phyloP scores from a whole-genome alignment of 495 filamentous ascomycete species.

The Xeromyces bisporus region DNA sequence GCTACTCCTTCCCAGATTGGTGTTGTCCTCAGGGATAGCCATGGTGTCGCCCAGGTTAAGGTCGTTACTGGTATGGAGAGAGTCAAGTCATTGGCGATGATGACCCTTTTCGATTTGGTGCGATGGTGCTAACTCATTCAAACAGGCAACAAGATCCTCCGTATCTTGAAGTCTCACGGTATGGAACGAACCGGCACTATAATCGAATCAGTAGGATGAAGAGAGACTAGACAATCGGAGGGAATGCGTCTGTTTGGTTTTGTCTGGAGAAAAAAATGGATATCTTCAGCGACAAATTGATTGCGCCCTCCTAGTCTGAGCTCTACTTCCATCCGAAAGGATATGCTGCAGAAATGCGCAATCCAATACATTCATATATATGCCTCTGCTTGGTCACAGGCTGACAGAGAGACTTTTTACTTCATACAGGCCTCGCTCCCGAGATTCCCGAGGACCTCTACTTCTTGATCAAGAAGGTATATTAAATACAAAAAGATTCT shows the following conservation, averaged over 20 bases:
- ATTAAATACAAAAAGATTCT: background rate
- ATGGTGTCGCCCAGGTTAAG: slow-evolving; percentile 94
- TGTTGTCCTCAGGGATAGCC: slow-evolving; percentile 91
- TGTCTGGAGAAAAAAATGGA: slow-evolving; percentile 1
- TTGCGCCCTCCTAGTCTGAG: slow-evolving; percentile 1
- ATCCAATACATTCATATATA: slow-evolving; percentile 13
- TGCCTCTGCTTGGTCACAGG: slow-evolving; percentile 92
- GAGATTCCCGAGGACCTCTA: slow-evolving; percentile 95
- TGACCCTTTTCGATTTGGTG: slow-evolving; percentile 1
- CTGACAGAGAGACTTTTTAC: slow-evolving; percentile 80
- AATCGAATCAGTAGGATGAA: slow-evolving; percentile 14
- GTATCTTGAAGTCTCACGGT: slow-evolving; percentile 92
- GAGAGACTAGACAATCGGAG: background rate
- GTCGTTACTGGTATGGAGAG: slow-evolving; percentile 73
- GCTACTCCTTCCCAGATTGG: slow-evolving; percentile 96
- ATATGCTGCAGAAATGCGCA: slow-evolving; percentile 1
- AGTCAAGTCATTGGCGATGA: background rate
- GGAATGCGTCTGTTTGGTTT: background rate
- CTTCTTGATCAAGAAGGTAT: slow-evolving; percentile 98
- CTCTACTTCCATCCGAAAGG: background rate
- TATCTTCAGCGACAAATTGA: slow-evolving; percentile 2
- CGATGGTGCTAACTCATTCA: slow-evolving; percentile 6
- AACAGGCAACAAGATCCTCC: slow-evolving; percentile 95
- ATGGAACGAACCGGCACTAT: slow-evolving; percentile 29
- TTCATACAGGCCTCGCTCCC: slow-evolving; percentile 72